Evolutionary conservation across 192 early-diverging fungal species (phyloP), one percentile per base, ranked within the genome.

Genomic region (Borealophlyctis nickersoniae): DNA sequence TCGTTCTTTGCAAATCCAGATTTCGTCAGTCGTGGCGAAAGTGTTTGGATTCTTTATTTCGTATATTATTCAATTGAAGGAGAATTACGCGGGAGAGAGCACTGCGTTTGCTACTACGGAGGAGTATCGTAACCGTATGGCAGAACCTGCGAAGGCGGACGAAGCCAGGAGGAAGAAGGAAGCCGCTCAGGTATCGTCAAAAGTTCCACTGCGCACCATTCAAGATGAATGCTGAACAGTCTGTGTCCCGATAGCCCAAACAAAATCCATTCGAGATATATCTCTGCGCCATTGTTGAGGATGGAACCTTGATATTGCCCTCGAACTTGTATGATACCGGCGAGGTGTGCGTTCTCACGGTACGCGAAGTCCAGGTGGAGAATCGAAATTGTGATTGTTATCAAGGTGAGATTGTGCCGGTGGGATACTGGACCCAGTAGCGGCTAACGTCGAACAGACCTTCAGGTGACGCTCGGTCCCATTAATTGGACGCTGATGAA

Each of bases 31-130:
- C 0, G 76, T 70, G 32, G 57, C 86, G n/a, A 88, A 84, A 52
- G 31, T 87, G 2, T 88, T 84, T 67, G 91, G 89, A 5, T 83
- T 83, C 49, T 62, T 89, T 23, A 76, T 90, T 11, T 78, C 84
- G 19, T 85, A 87, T 49, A 62, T 90, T 5, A 70, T 92, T 16
- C 82, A 85, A 26, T 54, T 92, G 13, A 83, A 81, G 50, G 83
- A 86, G 34, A 92, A 92, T 49, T 92, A 91, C 64, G 72, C 86
- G 36, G 89, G 88, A 23, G 68, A 76, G 23, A 48, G 50, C 34
- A 68, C 60, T 36, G 55, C 35, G 27, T 68, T 68, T 45, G 49
- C 61, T 23, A 61, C 66, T 19, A 52, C 59, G 52, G 85, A 88
- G 2, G 88, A 89, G 58, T 89, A 87, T 65, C 76, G 82, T 19